phyloP scores from a whole-genome alignment of 345 rosid species.

The Linum lewisii region DNA sequence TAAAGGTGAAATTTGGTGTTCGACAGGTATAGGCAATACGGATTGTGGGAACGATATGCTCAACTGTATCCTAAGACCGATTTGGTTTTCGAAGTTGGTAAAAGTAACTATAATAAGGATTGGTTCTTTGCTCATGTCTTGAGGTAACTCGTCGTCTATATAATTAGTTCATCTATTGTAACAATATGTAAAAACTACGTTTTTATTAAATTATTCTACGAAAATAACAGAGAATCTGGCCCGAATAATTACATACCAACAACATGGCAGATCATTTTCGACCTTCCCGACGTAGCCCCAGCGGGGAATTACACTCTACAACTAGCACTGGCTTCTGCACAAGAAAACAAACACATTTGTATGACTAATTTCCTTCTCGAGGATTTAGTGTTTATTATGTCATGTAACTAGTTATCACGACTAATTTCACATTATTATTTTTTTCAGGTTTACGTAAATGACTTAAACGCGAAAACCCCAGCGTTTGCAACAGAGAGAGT shows the following conservation, averaged over 20 bases:
- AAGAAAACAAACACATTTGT: constrained; percentile 19
- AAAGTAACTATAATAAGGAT: constrained; percentile 33
- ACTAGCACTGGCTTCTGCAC: constrained; percentile 65
- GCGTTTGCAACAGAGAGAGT: constrained; percentile 41
- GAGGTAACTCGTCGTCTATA: constrained; percentile 25
- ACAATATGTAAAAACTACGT: neutral
- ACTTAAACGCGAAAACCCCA: constrained; percentile 13
- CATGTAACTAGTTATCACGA: no score
- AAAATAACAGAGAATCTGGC: constrained; percentile 26
- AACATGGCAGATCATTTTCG: constrained; percentile 61
- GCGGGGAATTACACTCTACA: constrained; percentile 47
- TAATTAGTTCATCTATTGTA: neutral
- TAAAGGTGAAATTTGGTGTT: neutral
- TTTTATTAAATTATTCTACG: neutral
- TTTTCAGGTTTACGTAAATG: constrained; percentile 50
- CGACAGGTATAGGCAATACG: constrained; percentile 67
- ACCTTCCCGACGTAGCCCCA: constrained; percentile 20
- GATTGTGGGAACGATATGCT: constrained; percentile 57
- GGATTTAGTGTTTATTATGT: no score
- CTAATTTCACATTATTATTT: no score
- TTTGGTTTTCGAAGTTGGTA: constrained; percentile 37
- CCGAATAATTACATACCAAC: constrained; percentile 26
- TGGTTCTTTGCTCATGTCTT: constrained; percentile 85
- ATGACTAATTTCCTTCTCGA: neutral
- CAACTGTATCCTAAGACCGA: constrained; percentile 45